Conservation (phyloP, 1,284 basidiomycete species). For the Wolfiporia cocos region DNA sequence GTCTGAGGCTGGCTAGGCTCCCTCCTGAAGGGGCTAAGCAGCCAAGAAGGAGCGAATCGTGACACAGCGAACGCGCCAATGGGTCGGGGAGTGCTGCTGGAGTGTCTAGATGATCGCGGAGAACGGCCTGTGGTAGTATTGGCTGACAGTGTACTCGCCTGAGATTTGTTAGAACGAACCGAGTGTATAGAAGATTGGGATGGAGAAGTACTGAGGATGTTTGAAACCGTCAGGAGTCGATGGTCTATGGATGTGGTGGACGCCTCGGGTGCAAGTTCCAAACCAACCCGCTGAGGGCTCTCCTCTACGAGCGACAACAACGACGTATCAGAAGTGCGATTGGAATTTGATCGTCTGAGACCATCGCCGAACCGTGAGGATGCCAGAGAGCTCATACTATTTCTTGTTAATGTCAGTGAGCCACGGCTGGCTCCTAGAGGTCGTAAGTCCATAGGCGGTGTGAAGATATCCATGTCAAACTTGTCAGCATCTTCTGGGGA, state of each 20-base stretch:
- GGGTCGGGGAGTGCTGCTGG: no score
- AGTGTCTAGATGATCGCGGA: constrained; percentile 29
- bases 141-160: constrained; percentile 16
- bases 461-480: constrained; percentile 67
- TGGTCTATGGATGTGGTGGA: no score
- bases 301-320: constrained; percentile 63
- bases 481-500: constrained; percentile 56
- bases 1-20: constrained; percentile 56
- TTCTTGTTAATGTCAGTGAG: constrained; percentile 32
- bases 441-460: constrained; percentile 36
- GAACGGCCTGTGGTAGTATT: no score
- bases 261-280: no score
- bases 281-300: constrained; percentile 48
- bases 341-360: constrained; percentile 33
- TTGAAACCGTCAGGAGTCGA: constrained; percentile 25
- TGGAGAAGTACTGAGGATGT: constrained; percentile 54
- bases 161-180: constrained; percentile 36
- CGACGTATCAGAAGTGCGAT: constrained; percentile 32
- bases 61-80: no score
- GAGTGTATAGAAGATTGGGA: constrained; percentile 64
- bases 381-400: constrained; percentile 26
- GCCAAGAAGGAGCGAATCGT: constrained; percentile 66
- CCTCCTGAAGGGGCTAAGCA: constrained; percentile 68
- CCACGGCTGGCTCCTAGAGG: constrained; percentile 27
- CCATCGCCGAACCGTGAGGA: constrained; percentile 31